A percentile compares a stretch with the other conserved stretches of the same genome.
phyloP scores from a whole-genome alignment of 2,329 filamentous ascomycete genomes.

The Emergomyces orientalis region DNA sequence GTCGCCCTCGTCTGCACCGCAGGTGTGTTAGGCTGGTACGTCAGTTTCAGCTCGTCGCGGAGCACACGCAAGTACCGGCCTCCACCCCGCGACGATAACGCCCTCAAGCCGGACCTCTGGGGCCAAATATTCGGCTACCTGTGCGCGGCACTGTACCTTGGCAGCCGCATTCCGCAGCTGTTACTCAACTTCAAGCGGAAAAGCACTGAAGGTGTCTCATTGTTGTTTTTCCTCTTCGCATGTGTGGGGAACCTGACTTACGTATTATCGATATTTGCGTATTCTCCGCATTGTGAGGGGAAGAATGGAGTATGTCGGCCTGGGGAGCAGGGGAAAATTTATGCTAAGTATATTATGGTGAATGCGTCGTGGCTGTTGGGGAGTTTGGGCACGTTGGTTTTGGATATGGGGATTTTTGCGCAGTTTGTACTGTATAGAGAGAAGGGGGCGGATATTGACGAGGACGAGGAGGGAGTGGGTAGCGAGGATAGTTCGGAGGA shows the following conservation, averaged over 20 bases:
- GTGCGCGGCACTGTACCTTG: constrained; percentile 81
- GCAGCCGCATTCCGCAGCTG: constrained; percentile 80
- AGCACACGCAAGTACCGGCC: constrained; percentile 16
- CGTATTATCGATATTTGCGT: constrained; percentile 83
- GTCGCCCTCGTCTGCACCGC: constrained; percentile 75
- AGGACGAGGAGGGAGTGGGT: constrained; percentile 15
- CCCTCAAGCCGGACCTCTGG: constrained; percentile 59
- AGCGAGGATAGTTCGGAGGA: constrained; percentile 3
- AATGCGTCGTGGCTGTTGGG: constrained; percentile 88
- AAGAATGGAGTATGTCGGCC: constrained; percentile 43
- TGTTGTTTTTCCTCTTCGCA: constrained; percentile 94
- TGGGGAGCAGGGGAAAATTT: constrained; percentile 58
- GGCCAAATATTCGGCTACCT: constrained; percentile 93
- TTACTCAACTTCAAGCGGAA: constrained; percentile 87
- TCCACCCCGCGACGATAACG: constrained; percentile 20
- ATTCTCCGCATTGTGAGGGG: constrained; percentile 59
- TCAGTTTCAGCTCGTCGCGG: constrained; percentile 47
- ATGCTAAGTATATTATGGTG: constrained; percentile 73
- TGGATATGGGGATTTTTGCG: constrained; percentile 78
- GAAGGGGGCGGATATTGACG: constrained; percentile 23
- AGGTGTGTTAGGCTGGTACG: constrained; percentile 77
- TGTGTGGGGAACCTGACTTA: constrained; percentile 93
- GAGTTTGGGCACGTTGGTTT: constrained; percentile 72
- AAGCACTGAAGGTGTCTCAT: constrained; percentile 83
- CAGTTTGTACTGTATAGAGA: constrained; percentile 79